phyloP scores from a whole-genome alignment of 2,329 filamentous ascomycete species.

The Hymenoscyphus occultus region DNA sequence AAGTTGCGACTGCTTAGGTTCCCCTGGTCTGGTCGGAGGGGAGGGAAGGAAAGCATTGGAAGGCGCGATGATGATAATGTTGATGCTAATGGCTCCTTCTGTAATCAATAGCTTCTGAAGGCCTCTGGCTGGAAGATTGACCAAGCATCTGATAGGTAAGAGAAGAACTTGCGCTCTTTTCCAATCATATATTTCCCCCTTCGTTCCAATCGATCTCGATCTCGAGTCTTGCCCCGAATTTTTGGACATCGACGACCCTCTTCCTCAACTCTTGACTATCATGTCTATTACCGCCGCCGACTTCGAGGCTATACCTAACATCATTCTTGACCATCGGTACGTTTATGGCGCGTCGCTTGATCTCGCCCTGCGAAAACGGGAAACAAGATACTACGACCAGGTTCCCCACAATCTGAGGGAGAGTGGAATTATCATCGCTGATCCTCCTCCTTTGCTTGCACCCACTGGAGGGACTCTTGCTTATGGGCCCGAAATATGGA shows the following conservation, averaged over 20 bases:
- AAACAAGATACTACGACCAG: not conserved
- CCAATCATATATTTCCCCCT: not conserved
- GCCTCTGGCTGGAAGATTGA: slow-evolving; percentile 39
- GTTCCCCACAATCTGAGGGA: not conserved
- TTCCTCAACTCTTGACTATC: slow-evolving; percentile 1
- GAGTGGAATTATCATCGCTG: not conserved
- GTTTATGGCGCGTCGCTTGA: not conserved
- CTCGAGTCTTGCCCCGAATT: not conserved
- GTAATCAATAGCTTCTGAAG: slow-evolving; percentile 37
- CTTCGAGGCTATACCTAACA: slow-evolving; percentile 11
- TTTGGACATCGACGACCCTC: not conserved
- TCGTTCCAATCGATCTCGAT: not conserved
- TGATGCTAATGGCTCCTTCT: slow-evolving; percentile 22
- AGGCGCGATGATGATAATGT: slow-evolving; percentile 10
- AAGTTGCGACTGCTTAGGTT: slow-evolving; percentile 21
- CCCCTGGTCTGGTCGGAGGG: no score
- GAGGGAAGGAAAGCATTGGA: not conserved
- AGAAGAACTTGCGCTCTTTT: slow-evolving; percentile 17
- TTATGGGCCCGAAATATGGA: not conserved
- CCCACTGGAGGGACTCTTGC: not conserved
- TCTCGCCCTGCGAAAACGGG: not conserved
- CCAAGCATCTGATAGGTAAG: slow-evolving; percentile 40
- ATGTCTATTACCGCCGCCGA: not conserved
- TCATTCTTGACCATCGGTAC: not conserved
- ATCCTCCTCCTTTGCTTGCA: not conserved